Evolutionary conservation across 2,329 filamentous ascomycete species (phyloP).

Genomic region (Fusarium brachygibbosum): DNA sequence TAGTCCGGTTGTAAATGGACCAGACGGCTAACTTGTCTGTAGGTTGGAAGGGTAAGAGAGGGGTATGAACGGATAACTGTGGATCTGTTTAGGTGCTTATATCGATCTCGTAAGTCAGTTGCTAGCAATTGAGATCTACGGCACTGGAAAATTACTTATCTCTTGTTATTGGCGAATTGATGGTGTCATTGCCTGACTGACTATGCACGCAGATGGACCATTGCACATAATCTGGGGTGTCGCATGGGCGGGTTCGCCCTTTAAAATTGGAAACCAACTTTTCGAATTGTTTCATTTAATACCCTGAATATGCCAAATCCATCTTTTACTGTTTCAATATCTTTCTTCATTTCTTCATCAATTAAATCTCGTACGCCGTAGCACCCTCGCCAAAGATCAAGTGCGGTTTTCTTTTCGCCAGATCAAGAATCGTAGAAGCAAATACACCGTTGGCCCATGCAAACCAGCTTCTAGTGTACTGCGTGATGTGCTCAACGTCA

Average conservation of each 20-base stretch:
- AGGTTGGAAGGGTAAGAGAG: constrained; percentile 1
- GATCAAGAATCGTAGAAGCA: constrained; percentile 88
- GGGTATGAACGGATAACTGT: constrained; percentile 41
- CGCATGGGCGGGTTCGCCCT: not conserved
- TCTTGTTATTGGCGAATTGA: not conserved
- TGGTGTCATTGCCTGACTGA: not conserved
- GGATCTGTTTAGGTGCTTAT: constrained; percentile 14
- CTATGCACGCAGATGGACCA: too few relatives aligned
- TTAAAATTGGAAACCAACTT: not conserved
- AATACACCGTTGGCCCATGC: constrained; percentile 99
- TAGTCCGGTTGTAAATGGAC: constrained; percentile 8
- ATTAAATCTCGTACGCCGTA: constrained; percentile 68
- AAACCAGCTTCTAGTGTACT: constrained; percentile 94
- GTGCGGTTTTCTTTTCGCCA: constrained; percentile 90
- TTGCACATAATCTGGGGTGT: not conserved
- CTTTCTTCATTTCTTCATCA: not conserved
- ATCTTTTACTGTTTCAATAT: not conserved
- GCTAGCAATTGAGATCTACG: not conserved
- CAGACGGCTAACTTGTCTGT: constrained; percentile 13
- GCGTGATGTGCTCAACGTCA: constrained; percentile 75
- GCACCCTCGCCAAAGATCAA: constrained; percentile 80
- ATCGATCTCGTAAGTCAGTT: not conserved
- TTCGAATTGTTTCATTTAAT: not conserved
- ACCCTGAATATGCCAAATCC: not conserved
- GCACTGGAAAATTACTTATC: not conserved